phyloP scores from a whole-genome alignment of 2,329 filamentous ascomycete species.

The Curvularia lunata region DNA sequence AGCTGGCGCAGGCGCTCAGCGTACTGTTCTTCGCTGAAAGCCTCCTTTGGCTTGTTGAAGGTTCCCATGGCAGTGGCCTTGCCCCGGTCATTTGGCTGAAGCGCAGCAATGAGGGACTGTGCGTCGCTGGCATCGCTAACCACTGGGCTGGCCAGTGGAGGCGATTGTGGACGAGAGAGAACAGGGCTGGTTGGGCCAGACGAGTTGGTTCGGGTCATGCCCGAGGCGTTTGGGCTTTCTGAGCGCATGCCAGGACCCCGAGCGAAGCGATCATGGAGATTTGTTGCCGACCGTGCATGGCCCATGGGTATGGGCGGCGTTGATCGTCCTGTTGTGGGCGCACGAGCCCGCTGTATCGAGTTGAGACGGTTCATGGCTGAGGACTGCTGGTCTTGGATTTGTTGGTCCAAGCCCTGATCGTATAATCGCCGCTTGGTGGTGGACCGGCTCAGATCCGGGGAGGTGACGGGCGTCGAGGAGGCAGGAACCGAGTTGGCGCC shows the following conservation, averaged over 20 bases:
- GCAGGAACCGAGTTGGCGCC: conserved; percentile 46
- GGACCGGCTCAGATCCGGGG: conserved; percentile 63
- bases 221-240: conserved; percentile 56
- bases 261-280: conserved; percentile 55
- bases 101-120: conserved; percentile 63
- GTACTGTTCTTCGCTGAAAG: conserved; percentile 86
- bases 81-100: conserved; percentile 77
- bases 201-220: conserved; percentile 42
- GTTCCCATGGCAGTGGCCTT: conserved; percentile 79
- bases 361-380: conserved; percentile 81
- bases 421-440: conserved; percentile 79
- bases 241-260: conserved; percentile 50
- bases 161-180: conserved; percentile 51
- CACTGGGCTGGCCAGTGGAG: conserved; percentile 69
- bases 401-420: conserved; percentile 79
- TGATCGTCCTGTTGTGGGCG: conserved; percentile 55
- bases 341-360: conserved; percentile 69
- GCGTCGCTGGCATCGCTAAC: conserved; percentile 76
- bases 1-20: conserved; percentile 81
- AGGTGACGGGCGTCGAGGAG: conserved; percentile 36
- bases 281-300: conserved; percentile 55
- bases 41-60: conserved; percentile 74
- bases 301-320: conserved; percentile 55
- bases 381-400: conserved; percentile 79
- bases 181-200: conserved; percentile 50